These are phyloP conservation scores for Fraxinus floribunda DNA, from an alignment of 305 asterid genomes.

Conservation along the genomic window DNA sequence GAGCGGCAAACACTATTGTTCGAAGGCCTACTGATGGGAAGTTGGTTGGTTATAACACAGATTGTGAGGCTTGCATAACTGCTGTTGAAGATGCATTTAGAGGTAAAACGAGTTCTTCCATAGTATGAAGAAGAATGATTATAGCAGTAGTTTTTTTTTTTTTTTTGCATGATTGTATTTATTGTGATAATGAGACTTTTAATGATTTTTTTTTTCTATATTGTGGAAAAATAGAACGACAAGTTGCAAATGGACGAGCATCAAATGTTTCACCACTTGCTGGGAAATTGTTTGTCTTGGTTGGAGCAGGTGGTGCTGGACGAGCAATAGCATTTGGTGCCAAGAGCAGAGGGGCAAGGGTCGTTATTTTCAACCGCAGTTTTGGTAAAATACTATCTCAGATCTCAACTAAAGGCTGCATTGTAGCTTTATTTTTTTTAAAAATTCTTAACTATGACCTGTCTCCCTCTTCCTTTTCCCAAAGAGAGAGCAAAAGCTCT, in stretches of 20 bases:
- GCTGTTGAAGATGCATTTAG: conserved; percentile 65
- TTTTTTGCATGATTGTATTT: not conserved
- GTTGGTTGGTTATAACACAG: conserved; percentile 66
- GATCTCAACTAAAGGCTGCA: not conserved
- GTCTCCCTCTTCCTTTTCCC: not conserved
- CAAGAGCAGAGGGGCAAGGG: conserved; percentile 62
- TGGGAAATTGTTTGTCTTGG: conserved; percentile 56
- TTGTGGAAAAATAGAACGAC: conserved; percentile 34
- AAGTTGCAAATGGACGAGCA: conserved; percentile 28
- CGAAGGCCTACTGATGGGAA: conserved; percentile 54
- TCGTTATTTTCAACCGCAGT: conserved; percentile 62
- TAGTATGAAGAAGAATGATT: not conserved
- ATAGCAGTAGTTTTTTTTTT: not conserved
- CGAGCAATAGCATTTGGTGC: conserved; percentile 74
- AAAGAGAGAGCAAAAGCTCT: conserved; percentile 65
- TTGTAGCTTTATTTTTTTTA: not conserved
- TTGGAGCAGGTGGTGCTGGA: conserved; percentile 86
- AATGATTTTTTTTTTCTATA: not conserved
- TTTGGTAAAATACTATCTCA: conserved; percentile 37
- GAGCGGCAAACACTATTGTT: conserved; percentile 67
- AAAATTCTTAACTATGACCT: not conserved
- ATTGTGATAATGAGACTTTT: not conserved
- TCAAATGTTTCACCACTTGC: conserved; percentile 49
- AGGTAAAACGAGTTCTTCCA: conserved; percentile 28
- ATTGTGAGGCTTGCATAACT: conserved; percentile 64